Conservation (phyloP, 2,329 filamentous ascomycete genomes). For the Beauveria scarabaeidicola region DNA sequence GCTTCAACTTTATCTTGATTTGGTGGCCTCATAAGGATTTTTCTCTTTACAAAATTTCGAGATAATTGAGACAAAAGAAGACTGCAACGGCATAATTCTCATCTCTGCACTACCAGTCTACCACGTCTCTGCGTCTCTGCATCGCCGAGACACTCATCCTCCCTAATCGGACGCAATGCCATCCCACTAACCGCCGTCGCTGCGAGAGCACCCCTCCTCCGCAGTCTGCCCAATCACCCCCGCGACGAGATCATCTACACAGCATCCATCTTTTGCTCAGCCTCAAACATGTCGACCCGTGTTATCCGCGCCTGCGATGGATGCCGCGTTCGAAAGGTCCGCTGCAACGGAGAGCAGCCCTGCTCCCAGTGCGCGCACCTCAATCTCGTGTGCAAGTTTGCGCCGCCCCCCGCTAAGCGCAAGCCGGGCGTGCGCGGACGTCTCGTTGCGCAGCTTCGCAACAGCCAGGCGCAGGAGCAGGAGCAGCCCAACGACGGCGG, state of each 20-base stretch:
- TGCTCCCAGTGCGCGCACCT: conserved; percentile 30
- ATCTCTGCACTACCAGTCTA: not conserved
- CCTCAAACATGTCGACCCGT: conserved; percentile 2
- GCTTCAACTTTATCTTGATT: not conserved
- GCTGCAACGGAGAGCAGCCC: conserved; percentile 26
- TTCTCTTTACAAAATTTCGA: not conserved
- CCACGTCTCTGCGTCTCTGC: not conserved
- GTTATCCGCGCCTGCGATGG: conserved; percentile 26
- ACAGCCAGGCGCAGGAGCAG: conserved; percentile 11
- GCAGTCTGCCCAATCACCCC: not conserved
- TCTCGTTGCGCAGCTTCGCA: conserved; percentile 27
- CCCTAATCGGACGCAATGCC: not conserved
- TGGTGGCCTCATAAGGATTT: not conserved
- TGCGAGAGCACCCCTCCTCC: not conserved
- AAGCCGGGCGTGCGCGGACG: conserved; percentile 27
- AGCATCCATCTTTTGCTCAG: not conserved
- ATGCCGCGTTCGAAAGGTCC: conserved; percentile 30
- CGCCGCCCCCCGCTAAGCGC: conserved; percentile 24
- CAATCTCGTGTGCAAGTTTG: conserved; percentile 26
- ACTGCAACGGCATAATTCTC: not conserved
- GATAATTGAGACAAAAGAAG: not conserved
- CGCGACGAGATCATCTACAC: not conserved
- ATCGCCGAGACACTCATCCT: not conserved
- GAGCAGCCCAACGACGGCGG: not conserved
- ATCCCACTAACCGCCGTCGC: not conserved